Conservation (phyloP, 1,139 yeast species). For the Nakaseomyces glabratus region DNA sequence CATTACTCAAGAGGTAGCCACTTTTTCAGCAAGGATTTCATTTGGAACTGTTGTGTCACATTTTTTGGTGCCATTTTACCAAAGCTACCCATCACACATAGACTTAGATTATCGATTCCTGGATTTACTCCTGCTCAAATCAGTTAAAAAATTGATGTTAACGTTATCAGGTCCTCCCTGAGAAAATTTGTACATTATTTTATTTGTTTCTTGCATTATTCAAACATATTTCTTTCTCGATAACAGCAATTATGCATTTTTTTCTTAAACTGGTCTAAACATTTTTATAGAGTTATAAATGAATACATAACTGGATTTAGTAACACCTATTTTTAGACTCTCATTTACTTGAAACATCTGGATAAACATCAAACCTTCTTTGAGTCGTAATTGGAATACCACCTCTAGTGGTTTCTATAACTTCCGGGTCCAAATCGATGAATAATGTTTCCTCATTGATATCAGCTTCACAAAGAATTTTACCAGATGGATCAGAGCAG, state of each 20-base stretch:
- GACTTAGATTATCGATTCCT: conserved; percentile 60
- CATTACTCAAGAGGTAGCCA: conserved; percentile 85
- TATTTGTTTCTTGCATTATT: too few species aligned
- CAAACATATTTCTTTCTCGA: too few species aligned
- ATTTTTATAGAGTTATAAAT: too few species aligned
- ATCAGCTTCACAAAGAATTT: conserved; percentile 71
- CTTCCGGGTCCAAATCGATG: conserved; percentile 65
- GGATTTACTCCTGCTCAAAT: conserved; percentile 35
- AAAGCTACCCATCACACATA: conserved; percentile 73
- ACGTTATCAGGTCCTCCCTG: too few species aligned
- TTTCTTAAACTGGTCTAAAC: neutral
- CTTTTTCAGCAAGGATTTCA: conserved; percentile 43
- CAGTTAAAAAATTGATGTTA: too few species aligned
- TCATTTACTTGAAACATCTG: conserved; percentile 51
- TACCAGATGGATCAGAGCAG: conserved; percentile 82
- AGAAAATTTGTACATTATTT: too few species aligned
- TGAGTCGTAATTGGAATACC: conserved; percentile 74
- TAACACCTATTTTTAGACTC: too few species aligned
- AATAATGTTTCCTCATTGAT: conserved; percentile 74
- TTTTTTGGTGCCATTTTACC: conserved; percentile 75
- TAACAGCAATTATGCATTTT: conserved; percentile 1
- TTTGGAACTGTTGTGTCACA: conserved; percentile 74
- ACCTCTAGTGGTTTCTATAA: conserved; percentile 51
- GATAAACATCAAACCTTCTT: conserved; percentile 78
- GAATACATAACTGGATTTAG: too few species aligned